phyloP scores from a whole-genome alignment of 345 rosid species.

The Eutrema heterophyllum region DNA sequence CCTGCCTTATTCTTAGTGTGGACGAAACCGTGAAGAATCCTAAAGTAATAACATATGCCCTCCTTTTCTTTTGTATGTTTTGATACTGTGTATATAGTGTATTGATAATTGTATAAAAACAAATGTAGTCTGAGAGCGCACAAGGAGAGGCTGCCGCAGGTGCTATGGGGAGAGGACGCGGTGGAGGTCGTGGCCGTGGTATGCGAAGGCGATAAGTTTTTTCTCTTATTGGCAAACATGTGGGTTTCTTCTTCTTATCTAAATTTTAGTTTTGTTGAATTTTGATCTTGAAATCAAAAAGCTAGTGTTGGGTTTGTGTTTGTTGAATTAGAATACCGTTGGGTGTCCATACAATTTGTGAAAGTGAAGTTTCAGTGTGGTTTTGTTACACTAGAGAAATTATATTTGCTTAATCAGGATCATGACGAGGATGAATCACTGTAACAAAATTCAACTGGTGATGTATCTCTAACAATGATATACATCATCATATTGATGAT shows the following conservation, averaged over 20 bases:
- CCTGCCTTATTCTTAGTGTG: constrained; percentile 90
- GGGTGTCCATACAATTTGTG: constrained; percentile 26
- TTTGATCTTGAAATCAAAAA: constrained; percentile 14
- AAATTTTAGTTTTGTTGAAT: constrained; percentile 17
- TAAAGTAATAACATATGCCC: constrained; percentile 49
- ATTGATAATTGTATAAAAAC: not conserved
- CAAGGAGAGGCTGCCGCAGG: constrained; percentile 94
- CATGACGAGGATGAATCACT: not conserved
- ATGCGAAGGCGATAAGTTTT: constrained; percentile 82
- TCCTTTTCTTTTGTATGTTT: not conserved
- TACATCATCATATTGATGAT: not conserved
- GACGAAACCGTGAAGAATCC: constrained; percentile 99
- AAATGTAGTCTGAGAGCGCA: constrained; percentile 88
- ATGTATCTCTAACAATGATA: not conserved
- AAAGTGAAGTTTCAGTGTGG: constrained; percentile 9
- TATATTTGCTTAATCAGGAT: not conserved
- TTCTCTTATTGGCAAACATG: not conserved
- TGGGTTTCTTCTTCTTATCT: not conserved
- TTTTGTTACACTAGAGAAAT: not conserved
- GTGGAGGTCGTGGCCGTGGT: constrained; percentile 96
- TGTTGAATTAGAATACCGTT: not conserved
- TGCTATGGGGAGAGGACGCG: constrained; percentile 92
- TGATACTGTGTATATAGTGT: not conserved
- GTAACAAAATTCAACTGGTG: not conserved
- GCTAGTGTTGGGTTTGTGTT: constrained; percentile 12